Conservation (phyloP, 1,139 yeast species). For the Nakaseomyces uthaithaninus region DNA sequence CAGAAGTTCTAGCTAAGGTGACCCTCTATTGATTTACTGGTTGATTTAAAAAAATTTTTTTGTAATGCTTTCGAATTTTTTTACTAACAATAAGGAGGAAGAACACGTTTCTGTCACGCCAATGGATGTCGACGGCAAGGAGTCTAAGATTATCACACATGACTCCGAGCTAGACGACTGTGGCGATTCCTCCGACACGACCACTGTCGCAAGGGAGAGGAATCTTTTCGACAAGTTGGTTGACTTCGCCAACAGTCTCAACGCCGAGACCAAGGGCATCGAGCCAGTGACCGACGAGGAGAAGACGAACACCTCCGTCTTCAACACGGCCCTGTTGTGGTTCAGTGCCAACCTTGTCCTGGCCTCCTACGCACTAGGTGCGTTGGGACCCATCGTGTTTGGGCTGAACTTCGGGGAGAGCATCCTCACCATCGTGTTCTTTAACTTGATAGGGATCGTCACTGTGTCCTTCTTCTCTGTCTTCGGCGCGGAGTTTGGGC, state of each 20-base stretch:
- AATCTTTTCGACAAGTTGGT: not conserved
- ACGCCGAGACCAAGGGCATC: slow-evolving; percentile 43
- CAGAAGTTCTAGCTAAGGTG: too few species aligned
- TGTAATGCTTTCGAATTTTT: not conserved
- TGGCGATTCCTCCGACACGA: not conserved
- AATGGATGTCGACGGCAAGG: not conserved
- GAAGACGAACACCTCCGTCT: slow-evolving; percentile 46
- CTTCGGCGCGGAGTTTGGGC: slow-evolving; percentile 79
- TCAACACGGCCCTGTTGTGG: slow-evolving; percentile 85
- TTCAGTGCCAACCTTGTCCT: slow-evolving; percentile 83
- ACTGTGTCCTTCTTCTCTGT: slow-evolving; percentile 83
- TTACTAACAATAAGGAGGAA: not conserved
- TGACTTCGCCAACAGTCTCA: slow-evolving; percentile 11
- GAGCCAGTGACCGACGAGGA: slow-evolving; percentile 41
- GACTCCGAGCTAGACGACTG: not conserved
- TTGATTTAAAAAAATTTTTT: not conserved
- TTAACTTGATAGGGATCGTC: slow-evolving; percentile 60
- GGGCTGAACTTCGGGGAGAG: slow-evolving; percentile 59
- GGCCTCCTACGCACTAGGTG: slow-evolving; percentile 78
- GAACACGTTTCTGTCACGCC: not conserved
- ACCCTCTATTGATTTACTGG: not conserved
- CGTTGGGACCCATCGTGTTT: slow-evolving; percentile 52
- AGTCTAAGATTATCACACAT: not conserved
- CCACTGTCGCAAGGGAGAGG: slow-evolving; percentile 16
- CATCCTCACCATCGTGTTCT: slow-evolving; percentile 57